Evolutionary conservation across 2,329 filamentous ascomycete species (phyloP).

Genomic region (Beauveria brongniartii): DNA sequence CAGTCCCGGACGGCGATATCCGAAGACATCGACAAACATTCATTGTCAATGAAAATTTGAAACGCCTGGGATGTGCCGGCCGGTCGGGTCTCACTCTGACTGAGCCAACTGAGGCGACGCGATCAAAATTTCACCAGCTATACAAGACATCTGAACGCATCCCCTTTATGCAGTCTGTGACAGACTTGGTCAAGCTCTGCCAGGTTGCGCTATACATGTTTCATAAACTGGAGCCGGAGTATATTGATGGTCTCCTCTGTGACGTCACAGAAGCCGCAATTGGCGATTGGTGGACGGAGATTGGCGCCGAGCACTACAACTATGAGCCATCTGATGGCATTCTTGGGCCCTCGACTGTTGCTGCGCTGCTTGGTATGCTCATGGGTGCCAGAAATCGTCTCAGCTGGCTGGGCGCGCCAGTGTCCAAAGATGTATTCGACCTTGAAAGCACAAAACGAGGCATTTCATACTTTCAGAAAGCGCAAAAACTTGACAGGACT

Average conservation of each 20-base stretch:
- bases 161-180: conserved; percentile 66
- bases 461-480: conserved; percentile 83
- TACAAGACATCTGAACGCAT: conserved; percentile 83
- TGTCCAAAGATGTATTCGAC: conserved; percentile 88
- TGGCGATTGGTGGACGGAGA: conserved; percentile 92
- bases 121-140: conserved; percentile 85
- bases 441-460: conserved; percentile 73
- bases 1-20: conserved; percentile 79
- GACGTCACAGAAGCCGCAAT: conserved; percentile 87
- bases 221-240: conserved; percentile 76
- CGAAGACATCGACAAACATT: conserved; percentile 73
- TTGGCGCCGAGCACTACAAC: conserved; percentile 86
- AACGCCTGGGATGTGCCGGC: conserved; percentile 85
- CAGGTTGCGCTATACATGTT: conserved; percentile 85
- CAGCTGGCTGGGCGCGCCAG: conserved; percentile 73
- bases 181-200: conserved; percentile 85
- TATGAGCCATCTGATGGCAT: conserved; percentile 89
- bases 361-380: conserved; percentile 76
- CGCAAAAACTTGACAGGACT: conserved; percentile 70
- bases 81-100: conserved; percentile 76
- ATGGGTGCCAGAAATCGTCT: conserved; percentile 87
- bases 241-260: conserved; percentile 85
- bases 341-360: conserved; percentile 83
- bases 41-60: conserved; percentile 89
- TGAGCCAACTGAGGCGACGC: conserved; percentile 69